Evolutionary conservation across 805 yeast species (phyloP).

Genomic region (Kluyveromyces dobzhanskii): DNA sequence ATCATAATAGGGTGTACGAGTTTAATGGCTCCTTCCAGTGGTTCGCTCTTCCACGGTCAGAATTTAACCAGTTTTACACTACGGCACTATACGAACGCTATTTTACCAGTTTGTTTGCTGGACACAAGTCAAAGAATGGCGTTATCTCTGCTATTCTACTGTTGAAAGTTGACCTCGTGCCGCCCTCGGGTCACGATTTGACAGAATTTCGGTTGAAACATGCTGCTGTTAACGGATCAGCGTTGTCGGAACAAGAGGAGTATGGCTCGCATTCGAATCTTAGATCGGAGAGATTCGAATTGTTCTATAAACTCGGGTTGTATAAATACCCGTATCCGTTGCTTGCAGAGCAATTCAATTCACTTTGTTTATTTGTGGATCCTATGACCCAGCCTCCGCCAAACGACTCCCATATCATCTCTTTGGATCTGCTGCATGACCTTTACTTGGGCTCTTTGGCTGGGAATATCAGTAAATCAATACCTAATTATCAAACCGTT

Average conservation of each 20-base stretch:
- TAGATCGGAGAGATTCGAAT: no score
- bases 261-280: background rate
- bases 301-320: conserved; percentile 9
- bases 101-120: background rate
- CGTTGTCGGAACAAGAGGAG: background rate
- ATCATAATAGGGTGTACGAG: conserved; percentile 5
- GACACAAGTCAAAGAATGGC: background rate
- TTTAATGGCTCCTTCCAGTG: conserved; percentile 7
- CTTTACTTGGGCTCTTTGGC: conserved; percentile 38
- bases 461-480: conserved; percentile 14
- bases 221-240: background rate
- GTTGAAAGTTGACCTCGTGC: background rate
- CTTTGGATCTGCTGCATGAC: conserved; percentile 48
- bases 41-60: background rate
- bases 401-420: conserved; percentile 42
- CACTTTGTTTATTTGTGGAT: conserved; percentile 39
- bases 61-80: no score
- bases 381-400: conserved; percentile 67
- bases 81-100: background rate
- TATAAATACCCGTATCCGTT: conserved; percentile 15
- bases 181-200: background rate
- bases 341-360: conserved; percentile 16
- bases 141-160: background rate
- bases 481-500: conserved; percentile 3
- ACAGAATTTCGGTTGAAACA: background rate